A percentile compares a stretch with the other conserved stretches of the same genome.
Evolutionary conservation across 2,329 filamentous ascomycete species (phyloP).

Genomic region (Fusarium pseudonygamai): DNA sequence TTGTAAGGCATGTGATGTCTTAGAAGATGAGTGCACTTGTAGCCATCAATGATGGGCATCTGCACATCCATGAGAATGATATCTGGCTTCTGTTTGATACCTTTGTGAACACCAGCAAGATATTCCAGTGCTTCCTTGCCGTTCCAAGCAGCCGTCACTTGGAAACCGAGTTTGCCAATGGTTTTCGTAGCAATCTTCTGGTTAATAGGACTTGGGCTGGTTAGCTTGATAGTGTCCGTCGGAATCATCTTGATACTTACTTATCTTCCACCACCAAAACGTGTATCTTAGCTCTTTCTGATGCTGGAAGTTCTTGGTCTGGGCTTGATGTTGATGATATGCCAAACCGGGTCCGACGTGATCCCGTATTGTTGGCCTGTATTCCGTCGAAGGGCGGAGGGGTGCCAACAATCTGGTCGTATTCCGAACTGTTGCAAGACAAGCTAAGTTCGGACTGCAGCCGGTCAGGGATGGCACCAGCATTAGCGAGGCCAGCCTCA

Average conservation of each 20-base stretch:
- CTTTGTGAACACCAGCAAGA: constrained; percentile 63
- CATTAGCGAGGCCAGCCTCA: constrained; percentile 64
- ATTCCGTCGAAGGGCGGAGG: constrained; percentile 46
- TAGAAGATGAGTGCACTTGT: constrained; percentile 78
- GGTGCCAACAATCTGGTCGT: constrained; percentile 58
- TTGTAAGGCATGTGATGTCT: constrained; percentile 74
- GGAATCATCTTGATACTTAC: constrained; percentile 54
- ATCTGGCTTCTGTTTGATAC: constrained; percentile 67
- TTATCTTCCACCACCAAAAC: constrained; percentile 87
- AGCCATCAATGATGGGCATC: constrained; percentile 81
- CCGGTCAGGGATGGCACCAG: constrained; percentile 73
- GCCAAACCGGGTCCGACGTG: constrained; percentile 47
- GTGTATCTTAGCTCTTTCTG: constrained; percentile 70
- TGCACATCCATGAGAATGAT: constrained; percentile 84
- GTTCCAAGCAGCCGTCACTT: constrained; percentile 77
- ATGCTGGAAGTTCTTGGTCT: constrained; percentile 60
- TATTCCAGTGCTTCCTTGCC: constrained; percentile 83
- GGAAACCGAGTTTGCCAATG: constrained; percentile 77
- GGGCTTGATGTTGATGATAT: constrained; percentile 49
- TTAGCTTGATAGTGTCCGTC: constrained; percentile 20
- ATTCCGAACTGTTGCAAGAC: constrained; percentile 74
- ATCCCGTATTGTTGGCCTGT: constrained; percentile 31
- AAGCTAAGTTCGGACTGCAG: constrained; percentile 71
- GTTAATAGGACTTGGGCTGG: constrained; percentile 66
- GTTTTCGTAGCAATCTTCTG: constrained; percentile 81